Evolutionary conservation across 2,329 filamentous ascomycete species (phyloP).

Genomic region (Epicoccum sorghinum): DNA sequence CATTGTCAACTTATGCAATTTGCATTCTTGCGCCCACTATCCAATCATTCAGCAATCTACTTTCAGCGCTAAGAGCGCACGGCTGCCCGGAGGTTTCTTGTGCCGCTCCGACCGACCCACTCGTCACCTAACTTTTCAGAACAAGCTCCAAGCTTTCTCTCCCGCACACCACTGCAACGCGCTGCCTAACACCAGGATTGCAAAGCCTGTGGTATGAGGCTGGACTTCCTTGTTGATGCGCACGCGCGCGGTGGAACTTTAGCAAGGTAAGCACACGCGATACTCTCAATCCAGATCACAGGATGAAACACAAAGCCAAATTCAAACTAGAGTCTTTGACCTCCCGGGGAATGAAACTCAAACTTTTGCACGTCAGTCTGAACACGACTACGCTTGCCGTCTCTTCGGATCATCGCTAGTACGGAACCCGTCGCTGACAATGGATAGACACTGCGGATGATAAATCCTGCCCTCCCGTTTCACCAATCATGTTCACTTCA

Average conservation of each 20-base stretch:
- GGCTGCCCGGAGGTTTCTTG: constrained; percentile 25
- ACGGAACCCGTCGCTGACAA: constrained; percentile 22
- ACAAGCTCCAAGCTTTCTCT: constrained; percentile 8
- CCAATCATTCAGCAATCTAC: no score
- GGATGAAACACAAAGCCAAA: constrained; percentile 52
- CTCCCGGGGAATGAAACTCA: constrained; percentile 51
- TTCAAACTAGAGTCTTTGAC: constrained; percentile 56
- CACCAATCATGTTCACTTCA: neutral
- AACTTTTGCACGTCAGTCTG: constrained; percentile 54
- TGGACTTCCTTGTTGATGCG: neutral
- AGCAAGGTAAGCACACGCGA: constrained; percentile 22
- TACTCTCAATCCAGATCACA: constrained; percentile 22
- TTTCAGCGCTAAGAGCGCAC: neutral
- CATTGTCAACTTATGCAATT: no score
- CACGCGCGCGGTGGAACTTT: neutral
- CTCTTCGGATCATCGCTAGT: neutral
- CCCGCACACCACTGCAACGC: constrained; percentile 4
- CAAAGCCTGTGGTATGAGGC: neutral
- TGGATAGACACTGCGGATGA: neutral
- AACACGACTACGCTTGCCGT: constrained; percentile 27
- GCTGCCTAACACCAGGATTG: constrained; percentile 1
- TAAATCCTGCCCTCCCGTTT: neutral
- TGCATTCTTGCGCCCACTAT: no score
- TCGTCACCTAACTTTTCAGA: constrained; percentile 23
- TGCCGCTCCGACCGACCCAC: constrained; percentile 23